phyloP scores from a whole-genome alignment of 768 basidiomycete genomes.

The Mycena olivaceomarginata region DNA sequence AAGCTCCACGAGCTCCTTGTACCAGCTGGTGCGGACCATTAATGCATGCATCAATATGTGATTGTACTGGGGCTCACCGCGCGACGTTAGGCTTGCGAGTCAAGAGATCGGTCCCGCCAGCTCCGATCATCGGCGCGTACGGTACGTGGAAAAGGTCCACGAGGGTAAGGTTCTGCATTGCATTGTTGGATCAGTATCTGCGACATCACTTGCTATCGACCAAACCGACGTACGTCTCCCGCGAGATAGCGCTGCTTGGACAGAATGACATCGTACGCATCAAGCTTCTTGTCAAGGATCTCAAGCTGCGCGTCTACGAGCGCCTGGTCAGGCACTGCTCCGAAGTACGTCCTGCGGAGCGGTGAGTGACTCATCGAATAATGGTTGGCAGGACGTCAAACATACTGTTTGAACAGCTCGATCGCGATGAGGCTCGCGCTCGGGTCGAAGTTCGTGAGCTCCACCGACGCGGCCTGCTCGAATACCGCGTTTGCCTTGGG shows the following conservation, averaged over 20 bases:
- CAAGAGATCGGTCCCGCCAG: not conserved
- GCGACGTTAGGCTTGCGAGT: not conserved
- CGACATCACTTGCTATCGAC: too few species aligned
- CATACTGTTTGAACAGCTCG: slow-evolving; percentile 6
- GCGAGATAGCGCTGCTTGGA: slow-evolving; percentile 63
- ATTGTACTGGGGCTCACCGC: not conserved
- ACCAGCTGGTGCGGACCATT: not conserved
- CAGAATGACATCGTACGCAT: slow-evolving; percentile 65
- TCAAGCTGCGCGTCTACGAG: slow-evolving; percentile 41
- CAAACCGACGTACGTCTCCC: slow-evolving; percentile 57
- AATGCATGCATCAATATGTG: not conserved
- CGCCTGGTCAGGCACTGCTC: slow-evolving; percentile 41
- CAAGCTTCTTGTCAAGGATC: slow-evolving; percentile 56
- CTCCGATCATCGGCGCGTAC: not conserved
- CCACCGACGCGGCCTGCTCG: slow-evolving; percentile 36
- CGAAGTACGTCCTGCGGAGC: not conserved
- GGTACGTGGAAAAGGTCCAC: not conserved
- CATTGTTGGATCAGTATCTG: too few species aligned
- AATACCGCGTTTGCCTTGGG: slow-evolving; percentile 52
- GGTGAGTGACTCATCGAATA: too few species aligned
- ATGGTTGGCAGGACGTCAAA: too few species aligned
- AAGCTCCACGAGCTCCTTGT: not conserved
- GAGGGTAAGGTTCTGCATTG: not conserved
- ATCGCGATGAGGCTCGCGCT: not conserved
- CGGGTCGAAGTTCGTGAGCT: slow-evolving; percentile 24